Evolutionary conservation across 2,329 filamentous ascomycete species (phyloP), one percentile per base, ranked within the genome.

Genomic region (Penicillium sp.): DNA sequence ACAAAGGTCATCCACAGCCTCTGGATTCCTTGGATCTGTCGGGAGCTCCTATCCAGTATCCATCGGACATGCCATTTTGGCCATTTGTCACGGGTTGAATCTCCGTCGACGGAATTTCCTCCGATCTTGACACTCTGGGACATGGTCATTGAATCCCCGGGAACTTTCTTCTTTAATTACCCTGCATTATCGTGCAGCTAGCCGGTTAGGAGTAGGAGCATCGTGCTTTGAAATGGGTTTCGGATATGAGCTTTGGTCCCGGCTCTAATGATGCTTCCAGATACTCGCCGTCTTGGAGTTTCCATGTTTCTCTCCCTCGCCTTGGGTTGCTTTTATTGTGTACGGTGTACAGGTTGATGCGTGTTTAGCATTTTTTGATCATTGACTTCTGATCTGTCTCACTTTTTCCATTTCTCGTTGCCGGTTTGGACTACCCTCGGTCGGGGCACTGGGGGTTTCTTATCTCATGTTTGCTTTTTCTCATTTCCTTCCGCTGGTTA

Each of bases 401-500:
- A 10, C 25, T 39, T 6, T 25, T 28, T 34, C 17, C 34, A 61
- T 56, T 41, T 52, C 31, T 49, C 62, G 57, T 59, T 55, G 61
- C 60, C 65, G 50, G 22, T 59, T 59, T 61, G 49, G 43, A 49
- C n/a, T 49, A 17, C 11, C 67, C 57, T 64, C 48, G 54, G 54
- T 43, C 50, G 39, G 60, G 64, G 52, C 66, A 62, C 65, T 66
- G 64, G 64, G 62, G 61, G 58, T 57, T 60, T 63, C 28, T 48
- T 45, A 58, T 54, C 61, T 62, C 53, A 57, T 67, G 63, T 61
- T 71, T 71, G 59, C 65, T 68, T 68, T 68, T 62, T 69, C 61
- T 67, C 53, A 61, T 65, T 63, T 63, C 63, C 58, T 64, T 62
- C 57, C 49, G 45, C 41, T 57, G 65, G 67, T 60, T 43, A 38